Conservation (phyloP, 148 eudicot genomes). For the Diospyros lotus region DNA sequence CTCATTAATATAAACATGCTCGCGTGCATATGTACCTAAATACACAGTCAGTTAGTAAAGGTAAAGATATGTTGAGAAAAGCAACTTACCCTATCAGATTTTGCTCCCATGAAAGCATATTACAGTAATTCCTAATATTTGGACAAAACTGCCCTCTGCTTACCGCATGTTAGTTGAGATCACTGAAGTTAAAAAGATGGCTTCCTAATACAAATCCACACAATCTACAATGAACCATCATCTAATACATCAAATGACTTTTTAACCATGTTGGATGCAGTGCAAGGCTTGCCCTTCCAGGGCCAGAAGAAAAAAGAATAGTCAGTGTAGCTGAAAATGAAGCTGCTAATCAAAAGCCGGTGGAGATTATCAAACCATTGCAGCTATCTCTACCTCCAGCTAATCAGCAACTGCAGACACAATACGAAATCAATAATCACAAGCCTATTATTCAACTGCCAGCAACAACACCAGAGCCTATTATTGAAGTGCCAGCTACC, state of each 20-base stretch:
- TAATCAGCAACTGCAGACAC: constrained; percentile 22
- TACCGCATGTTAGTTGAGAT: background rate
- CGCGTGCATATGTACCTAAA: background rate
- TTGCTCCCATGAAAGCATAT: background rate
- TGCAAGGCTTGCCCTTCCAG: constrained; percentile 89
- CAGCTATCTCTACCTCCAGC: constrained; percentile 41
- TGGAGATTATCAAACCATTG: constrained; percentile 31
- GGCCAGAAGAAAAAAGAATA: constrained; percentile 76
- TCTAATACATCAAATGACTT: constrained; percentile 1
- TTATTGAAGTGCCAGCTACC: constrained; percentile 75
- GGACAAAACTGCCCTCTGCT: background rate
- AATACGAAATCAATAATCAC: constrained; percentile 18
- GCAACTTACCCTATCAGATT: background rate
- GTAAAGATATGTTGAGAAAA: constrained; percentile 3
- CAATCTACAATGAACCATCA: constrained; percentile 1
- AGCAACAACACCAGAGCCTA: constrained; percentile 53
- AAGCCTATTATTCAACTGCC: constrained; percentile 40
- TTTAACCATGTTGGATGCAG: constrained; percentile 39
- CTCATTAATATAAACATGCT: background rate
- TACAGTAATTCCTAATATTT: background rate
- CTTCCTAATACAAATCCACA: constrained; percentile 1
- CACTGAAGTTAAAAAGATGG: background rate
- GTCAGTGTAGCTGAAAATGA: constrained; percentile 35
- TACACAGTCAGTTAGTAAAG: background rate
- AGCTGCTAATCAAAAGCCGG: constrained; percentile 31